Evolutionary conservation across 2,329 filamentous ascomycete genomes (phyloP).

Genomic region (Paracamarosporium sp.): DNA sequence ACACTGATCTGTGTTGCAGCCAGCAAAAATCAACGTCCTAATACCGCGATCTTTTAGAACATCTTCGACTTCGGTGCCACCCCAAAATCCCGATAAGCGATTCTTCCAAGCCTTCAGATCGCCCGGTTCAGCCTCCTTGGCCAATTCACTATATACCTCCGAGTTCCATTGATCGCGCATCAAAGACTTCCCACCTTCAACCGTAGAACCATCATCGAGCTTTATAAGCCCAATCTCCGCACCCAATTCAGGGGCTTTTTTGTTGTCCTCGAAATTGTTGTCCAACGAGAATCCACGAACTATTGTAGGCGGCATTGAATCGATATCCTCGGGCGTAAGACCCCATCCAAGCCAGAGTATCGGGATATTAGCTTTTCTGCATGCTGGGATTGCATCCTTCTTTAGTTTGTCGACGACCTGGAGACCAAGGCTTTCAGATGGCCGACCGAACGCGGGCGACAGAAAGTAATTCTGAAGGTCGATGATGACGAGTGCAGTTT

Average conservation of each 20-base stretch:
- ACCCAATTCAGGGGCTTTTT: background rate
- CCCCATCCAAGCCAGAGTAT: conserved; percentile 8
- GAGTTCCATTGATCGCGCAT: conserved; percentile 11
- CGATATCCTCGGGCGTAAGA: conserved; percentile 1
- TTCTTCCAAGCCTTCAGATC: conserved; percentile 9
- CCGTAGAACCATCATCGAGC: conserved; percentile 6
- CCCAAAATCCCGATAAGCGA: conserved; percentile 12
- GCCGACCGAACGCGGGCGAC: conserved; percentile 43
- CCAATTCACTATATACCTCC: conserved; percentile 3
- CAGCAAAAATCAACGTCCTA: conserved; percentile 7
- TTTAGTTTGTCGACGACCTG: background rate
- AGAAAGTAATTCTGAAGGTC: conserved; percentile 64
- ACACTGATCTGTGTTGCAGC: conserved; percentile 12
- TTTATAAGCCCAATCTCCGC: conserved; percentile 2
- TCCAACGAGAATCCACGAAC: conserved; percentile 7
- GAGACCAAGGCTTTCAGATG: background rate
- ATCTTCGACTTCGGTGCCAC: conserved; percentile 4
- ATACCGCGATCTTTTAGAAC: conserved; percentile 1
- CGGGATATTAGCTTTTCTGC: background rate
- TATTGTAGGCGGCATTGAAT: conserved; percentile 5
- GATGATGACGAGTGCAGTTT: conserved; percentile 58
- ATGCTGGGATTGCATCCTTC: background rate
- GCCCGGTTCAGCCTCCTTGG: background rate
- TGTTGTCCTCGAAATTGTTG: conserved; percentile 8
- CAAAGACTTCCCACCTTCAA: conserved; percentile 4